These are phyloP conservation scores for Nannochloris sp. DNA, from an alignment of 139 green algal species.

Conservation along the genomic window DNA sequence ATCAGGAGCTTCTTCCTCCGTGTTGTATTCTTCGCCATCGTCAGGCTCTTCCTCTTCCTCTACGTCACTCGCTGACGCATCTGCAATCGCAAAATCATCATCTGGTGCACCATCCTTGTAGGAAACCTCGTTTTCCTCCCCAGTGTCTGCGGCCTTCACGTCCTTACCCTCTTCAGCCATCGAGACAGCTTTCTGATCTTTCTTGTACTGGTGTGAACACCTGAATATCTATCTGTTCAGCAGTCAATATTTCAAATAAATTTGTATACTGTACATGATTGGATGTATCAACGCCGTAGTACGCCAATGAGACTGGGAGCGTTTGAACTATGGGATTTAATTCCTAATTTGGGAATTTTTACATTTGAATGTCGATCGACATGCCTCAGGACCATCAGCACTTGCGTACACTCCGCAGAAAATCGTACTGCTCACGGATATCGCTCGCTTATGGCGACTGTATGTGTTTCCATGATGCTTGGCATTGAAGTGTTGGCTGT, in stretches of 20 bases:
- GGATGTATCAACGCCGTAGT: too few relatives aligned
- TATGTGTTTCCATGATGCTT: too few relatives aligned
- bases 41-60: conserved; percentile 34
- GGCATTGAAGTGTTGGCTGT: too few relatives aligned
- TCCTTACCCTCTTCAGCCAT: not conserved
- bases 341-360: too few relatives aligned
- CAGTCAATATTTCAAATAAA: not conserved
- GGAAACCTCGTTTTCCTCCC: not conserved
- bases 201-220: not conserved
- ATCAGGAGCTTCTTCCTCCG: conserved; percentile 1
- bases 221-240: not conserved
- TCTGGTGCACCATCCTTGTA: conserved; percentile 16
- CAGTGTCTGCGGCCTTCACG: conserved; percentile 5
- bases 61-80: conserved; percentile 6
- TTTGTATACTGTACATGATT: not conserved
- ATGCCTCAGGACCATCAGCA: too few relatives aligned
- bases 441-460: too few relatives aligned
- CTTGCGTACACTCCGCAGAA: too few relatives aligned
- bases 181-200: not conserved
- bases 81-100: conserved; percentile 30
- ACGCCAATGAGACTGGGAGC: too few relatives aligned
- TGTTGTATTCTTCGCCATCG: conserved; percentile 22
- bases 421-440: too few relatives aligned
- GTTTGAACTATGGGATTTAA: too few relatives aligned
- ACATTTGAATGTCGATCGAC: too few relatives aligned